Conservation (phyloP, 1,284 basidiomycete genomes). For the Termitomyces sp. region DNA sequence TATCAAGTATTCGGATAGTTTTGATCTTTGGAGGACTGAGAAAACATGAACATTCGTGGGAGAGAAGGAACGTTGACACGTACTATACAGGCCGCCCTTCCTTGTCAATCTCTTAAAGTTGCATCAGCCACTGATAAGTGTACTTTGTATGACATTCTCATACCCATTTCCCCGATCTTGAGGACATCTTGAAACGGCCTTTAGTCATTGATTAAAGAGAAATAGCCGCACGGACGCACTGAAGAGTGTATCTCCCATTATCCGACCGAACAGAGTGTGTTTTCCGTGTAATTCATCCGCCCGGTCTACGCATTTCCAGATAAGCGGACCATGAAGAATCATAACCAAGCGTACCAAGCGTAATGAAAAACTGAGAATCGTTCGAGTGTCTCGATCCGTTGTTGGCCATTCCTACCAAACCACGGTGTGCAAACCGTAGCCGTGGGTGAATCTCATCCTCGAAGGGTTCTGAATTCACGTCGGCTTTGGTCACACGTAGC, state of each 20-base stretch:
- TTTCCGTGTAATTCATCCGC: slow-evolving; percentile 87
- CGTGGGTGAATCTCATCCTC: slow-evolving; percentile 93
- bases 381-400: slow-evolving; percentile 80
- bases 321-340: not conserved
- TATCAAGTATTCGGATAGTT: slow-evolving; percentile 79
- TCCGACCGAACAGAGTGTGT: slow-evolving; percentile 82
- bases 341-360: slow-evolving; percentile 52
- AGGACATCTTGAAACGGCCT: slow-evolving; percentile 59
- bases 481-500: not conserved
- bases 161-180: slow-evolving; percentile 85
- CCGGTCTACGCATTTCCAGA: slow-evolving; percentile 50
- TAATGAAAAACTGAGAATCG: slow-evolving; percentile 89
- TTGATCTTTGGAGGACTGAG: slow-evolving; percentile 85
- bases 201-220: slow-evolving; percentile 5
- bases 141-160: slow-evolving; percentile 18
- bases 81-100: slow-evolving; percentile 85
- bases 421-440: slow-evolving; percentile 78
- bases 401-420: slow-evolving; percentile 93
- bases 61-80: slow-evolving; percentile 25
- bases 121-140: not conserved
- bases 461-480: slow-evolving; percentile 65
- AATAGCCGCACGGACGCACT: slow-evolving; percentile 51
- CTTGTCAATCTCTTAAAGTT: slow-evolving; percentile 66
- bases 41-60: not conserved
- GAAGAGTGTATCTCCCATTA: slow-evolving; percentile 80